These are phyloP conservation scores for Syzygium aqueum DNA, from an alignment of 345 rosid genomes.

Conservation along the genomic window DNA sequence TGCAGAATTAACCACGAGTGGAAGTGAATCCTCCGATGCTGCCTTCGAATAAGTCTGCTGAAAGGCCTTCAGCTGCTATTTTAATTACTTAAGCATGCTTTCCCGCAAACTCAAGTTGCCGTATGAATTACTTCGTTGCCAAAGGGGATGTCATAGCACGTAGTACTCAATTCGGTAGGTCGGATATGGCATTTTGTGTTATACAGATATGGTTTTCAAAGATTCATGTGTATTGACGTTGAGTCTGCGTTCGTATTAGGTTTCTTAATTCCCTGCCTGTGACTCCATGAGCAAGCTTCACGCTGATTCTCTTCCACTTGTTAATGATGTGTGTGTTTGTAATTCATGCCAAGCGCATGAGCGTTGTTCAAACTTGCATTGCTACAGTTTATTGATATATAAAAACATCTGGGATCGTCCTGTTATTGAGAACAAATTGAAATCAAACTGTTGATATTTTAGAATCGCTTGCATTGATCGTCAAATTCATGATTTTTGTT, in stretches of 20 bases:
- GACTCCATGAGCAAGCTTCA: neutral
- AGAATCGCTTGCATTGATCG: neutral
- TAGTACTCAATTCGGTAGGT: neutral
- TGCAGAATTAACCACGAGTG: rapidly evolving
- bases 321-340: neutral
- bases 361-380: neutral
- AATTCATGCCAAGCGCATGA: neutral
- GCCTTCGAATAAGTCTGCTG: too few relatives aligned
- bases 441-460: neutral
- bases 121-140: too few relatives aligned
- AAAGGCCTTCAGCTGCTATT: too few relatives aligned
- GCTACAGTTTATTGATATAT: rapidly evolving
- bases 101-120: too few relatives aligned
- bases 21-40: too few relatives aligned
- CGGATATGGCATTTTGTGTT: neutral
- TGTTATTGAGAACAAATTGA: too few relatives aligned
- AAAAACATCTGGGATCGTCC: neutral
- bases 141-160: too few relatives aligned
- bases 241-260: too few relatives aligned
- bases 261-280: too few relatives aligned
- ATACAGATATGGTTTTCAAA: neutral
- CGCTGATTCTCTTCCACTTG: neutral
- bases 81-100: too few relatives aligned
- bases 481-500: neutral
- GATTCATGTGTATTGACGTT: too few relatives aligned